These are phyloP conservation scores for Jacaranda mimosifolia DNA, from an alignment of 257 asterid genomes.

Conservation along the genomic window DNA sequence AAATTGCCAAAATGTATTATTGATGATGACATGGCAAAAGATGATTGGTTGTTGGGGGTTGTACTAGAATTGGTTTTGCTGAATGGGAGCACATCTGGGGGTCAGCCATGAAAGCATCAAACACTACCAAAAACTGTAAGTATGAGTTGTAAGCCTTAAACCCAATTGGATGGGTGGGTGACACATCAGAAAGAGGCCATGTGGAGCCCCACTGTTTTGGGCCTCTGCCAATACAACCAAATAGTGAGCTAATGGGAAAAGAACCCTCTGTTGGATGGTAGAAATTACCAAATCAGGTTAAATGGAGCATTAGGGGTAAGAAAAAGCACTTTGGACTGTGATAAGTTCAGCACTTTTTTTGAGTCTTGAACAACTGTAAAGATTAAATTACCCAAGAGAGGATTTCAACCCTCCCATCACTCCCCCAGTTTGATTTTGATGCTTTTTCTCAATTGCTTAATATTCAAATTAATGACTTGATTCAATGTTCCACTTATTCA, in stretches of 20 bases:
- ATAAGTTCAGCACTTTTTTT: constrained; percentile 29
- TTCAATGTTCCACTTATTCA: neutral
- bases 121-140: constrained; percentile 39
- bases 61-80: constrained; percentile 41
- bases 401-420: constrained; percentile 23
- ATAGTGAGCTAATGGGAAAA: constrained; percentile 18
- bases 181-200: constrained; percentile 48
- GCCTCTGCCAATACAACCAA: constrained; percentile 10
- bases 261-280: neutral
- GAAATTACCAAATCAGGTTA: constrained; percentile 39
- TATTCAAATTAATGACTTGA: neutral
- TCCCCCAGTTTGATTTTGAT: too few species aligned
- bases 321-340: constrained; percentile 31
- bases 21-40: constrained; percentile 40
- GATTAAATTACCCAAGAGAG: constrained; percentile 8
- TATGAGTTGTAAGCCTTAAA: constrained; percentile 55
- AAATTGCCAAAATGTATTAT: constrained; percentile 26
- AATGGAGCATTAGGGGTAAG: constrained; percentile 42
- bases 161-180: constrained; percentile 63
- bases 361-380: constrained; percentile 57
- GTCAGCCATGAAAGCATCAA: constrained; percentile 36
- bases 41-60: constrained; percentile 22
- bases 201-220: constrained; percentile 32
- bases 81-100: constrained; percentile 42
- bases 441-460: too few species aligned